phyloP scores from a whole-genome alignment of 129 eudicot species.

The Artemisia annua region DNA sequence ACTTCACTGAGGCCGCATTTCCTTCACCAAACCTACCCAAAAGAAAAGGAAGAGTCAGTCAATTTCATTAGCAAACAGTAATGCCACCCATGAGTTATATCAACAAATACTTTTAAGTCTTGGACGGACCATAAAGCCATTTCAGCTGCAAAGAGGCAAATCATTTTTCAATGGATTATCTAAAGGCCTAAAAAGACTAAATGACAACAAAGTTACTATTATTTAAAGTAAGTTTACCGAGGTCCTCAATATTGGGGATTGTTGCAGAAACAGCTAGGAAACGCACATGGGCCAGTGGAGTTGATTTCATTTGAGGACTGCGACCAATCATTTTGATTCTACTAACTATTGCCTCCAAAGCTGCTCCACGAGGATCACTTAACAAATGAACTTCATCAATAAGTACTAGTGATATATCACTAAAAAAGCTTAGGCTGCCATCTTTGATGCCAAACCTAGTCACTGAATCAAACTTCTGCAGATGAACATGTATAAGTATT shows the following conservation, averaged over 20 bases:
- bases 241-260: slow-evolving; percentile 75
- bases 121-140: slow-evolving; percentile 91
- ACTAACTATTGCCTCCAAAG: slow-evolving; percentile 94
- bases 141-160: slow-evolving; percentile 62
- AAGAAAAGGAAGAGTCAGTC: neutral
- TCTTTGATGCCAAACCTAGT: slow-evolving; percentile 92
- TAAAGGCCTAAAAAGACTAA: slow-evolving; percentile 21
- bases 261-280: slow-evolving; percentile 96
- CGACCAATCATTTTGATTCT: slow-evolving; percentile 88
- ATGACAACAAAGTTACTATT: neutral
- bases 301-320: slow-evolving; percentile 70
- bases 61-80: slow-evolving; percentile 24
- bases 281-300: slow-evolving; percentile 76
- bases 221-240: slow-evolving; percentile 48
- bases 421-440: slow-evolving; percentile 91
- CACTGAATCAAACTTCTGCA: slow-evolving; percentile 95
- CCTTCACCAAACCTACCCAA: slow-evolving; percentile 90
- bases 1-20: slow-evolving; percentile 99
- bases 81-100: slow-evolving; percentile 22
- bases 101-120: slow-evolving; percentile 74
- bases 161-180: slow-evolving; percentile 16
- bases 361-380: slow-evolving; percentile 99
- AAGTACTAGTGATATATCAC: slow-evolving; percentile 92
- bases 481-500: slow-evolving; percentile 28
- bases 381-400: slow-evolving; percentile 97